These are phyloP conservation scores for Acer negundo DNA, from an alignment of 345 rosid species.

Conservation along the genomic window DNA sequence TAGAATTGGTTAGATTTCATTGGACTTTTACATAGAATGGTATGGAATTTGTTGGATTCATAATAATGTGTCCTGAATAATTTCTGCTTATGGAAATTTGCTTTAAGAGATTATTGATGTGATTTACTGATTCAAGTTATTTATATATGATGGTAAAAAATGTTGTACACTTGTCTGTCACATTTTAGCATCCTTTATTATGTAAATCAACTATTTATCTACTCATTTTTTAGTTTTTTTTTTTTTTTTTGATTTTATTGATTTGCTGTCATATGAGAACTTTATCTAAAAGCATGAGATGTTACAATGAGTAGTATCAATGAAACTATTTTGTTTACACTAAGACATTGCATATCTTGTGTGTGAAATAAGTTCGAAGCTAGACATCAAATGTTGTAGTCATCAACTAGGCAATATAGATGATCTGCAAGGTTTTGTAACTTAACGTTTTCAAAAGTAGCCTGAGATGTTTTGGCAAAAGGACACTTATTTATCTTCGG, in stretches of 20 bases:
- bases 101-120: background rate
- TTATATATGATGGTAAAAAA: background rate
- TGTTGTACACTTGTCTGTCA: background rate
- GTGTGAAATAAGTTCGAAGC: background rate
- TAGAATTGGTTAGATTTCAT: too few species aligned
- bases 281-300: background rate
- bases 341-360: background rate
- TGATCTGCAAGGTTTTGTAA: too few species aligned
- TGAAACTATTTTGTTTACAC: background rate
- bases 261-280: background rate
- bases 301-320: too few species aligned
- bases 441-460: background rate
- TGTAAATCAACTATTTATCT: background rate
- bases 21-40: too few species aligned
- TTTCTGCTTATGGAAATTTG: too few species aligned
- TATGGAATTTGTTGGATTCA: too few species aligned
- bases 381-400: too few species aligned
- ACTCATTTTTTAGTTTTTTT: too few species aligned
- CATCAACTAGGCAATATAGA: too few species aligned
- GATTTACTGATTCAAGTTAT: background rate
- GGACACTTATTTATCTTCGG: background rate
- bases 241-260: background rate
- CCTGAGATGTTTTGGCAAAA: background rate
- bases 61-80: too few species aligned
- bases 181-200: background rate